Base-by-base conservation (phyloP, 2,329 filamentous ascomycete species). In the Pezicula neosporulosa region DNA sequence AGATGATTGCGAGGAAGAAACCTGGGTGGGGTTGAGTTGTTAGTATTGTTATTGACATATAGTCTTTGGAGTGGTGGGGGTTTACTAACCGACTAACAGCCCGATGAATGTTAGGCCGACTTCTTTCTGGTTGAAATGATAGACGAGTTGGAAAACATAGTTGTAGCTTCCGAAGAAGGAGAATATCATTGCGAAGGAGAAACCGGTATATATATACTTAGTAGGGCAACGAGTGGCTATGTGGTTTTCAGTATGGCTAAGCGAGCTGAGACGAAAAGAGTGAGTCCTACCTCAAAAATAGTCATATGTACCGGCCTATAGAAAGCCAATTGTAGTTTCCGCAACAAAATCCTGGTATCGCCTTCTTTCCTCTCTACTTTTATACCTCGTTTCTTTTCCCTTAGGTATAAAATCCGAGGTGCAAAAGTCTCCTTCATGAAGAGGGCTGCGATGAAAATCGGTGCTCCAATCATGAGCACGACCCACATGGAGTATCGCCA, bases 301-400 rank as follows among this genome's bases (percentile, higher is more conserved):
- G 86, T 69, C 74, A 87, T 83, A 44, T 74, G 72, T 1, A 82
- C 9, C 0, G 81, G 81, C 9, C 78, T 71, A 12, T 78, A 52
- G 6, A 38, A 6, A 15, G 49, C 41, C 72, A 63, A 35, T 7
- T n/a, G 6, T n/a, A 49, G 16, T 24, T 49, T 44, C 16, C 18
- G 9, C 9, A 49, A 18, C 5, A 44, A 13, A 9, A 45, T 16
- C 18, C 18, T 35, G 21, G 18, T 33, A 13, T 28, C 30, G 21
- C 33, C 33, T 16, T 36, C 6, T 36, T 44, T 19, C 4, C 21
- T n/a, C 16, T 3, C 13, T 16, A 44, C 18, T 18, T 28, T 41
- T 12, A 39, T 16, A 15, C 70, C 0, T 78, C 60, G 1, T 76
- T 75, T 51, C 35, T 28, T 51, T 28, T 38, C 28, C 18, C 43